Evolutionary conservation across 139 green algal species (phyloP), one percentile per base, ranked within the genome.

Genomic region (Chlamydomonas incerta): DNA sequence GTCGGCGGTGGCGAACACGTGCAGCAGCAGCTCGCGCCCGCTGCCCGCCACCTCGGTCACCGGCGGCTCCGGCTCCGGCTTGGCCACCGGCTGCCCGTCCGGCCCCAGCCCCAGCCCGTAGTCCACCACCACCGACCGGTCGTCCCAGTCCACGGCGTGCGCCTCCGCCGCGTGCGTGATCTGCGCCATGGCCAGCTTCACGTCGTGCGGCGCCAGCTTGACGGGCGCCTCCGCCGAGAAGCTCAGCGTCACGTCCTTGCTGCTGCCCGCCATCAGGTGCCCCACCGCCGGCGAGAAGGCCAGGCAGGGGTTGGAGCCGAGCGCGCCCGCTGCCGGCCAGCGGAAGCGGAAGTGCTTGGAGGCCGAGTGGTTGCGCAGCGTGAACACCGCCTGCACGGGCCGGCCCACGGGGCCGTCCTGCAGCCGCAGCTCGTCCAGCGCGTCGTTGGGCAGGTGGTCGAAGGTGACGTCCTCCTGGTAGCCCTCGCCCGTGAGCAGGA

Each of bases 381-480:
- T 41, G 52, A 91, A 91, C 14, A 87, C 82, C 11, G 90, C 85
- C 35, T 77, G 28, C 24, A 74, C 50, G 2, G 66, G 15, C 1
- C 37, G 69, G 15, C 88, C 86, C 71, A 97, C 35, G n/a, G 88
- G 83, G 14, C 87, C 76, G 72, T 97, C 93, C 26, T 80, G 66
- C 69, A 98, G 86, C 23, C 73, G 82, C 72, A 98, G 86, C 90
- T 94, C 87, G 83, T 96, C 91, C 33, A 91, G 58, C 11, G 77
- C 52, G 55, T 83, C 90, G 47, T 90, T 85, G 17, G 95, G 93
- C 80, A 98, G 85, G 21, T 74, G 83, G 31, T 93, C 88, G 50
- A 97, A 93, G 14, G 88, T 90, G 17, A 98, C 60, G 68, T 95
- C 93, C 69, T 97, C 93, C 81, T 93, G 85, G 87, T 94, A 97